These are phyloP conservation scores for Candida broadrunensis DNA, from an alignment of 805 yeast genomes.

Conservation along the genomic window DNA sequence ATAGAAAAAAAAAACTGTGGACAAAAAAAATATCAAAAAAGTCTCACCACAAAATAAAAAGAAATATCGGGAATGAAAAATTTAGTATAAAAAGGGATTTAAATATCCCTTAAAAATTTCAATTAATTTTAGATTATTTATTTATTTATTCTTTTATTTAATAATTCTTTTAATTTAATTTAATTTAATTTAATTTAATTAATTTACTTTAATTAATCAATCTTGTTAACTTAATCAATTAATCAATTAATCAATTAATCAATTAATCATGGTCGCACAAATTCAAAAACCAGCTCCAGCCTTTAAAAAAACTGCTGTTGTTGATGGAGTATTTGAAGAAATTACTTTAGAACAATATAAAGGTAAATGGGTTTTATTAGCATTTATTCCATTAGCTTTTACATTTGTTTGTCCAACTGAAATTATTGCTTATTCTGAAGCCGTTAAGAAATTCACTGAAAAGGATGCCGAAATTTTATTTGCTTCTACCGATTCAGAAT, in stretches of 20 bases:
- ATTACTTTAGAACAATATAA: conserved; percentile 90
- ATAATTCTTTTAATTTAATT: neutral
- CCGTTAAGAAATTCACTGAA: conserved; percentile 82
- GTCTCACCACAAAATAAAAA: neutral
- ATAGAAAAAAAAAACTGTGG: no score
- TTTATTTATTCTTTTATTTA: neutral
- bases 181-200: no score
- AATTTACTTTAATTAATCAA: no score
- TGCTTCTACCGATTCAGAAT: conserved; percentile 98
- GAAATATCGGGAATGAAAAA: neutral
- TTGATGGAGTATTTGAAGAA: conserved; percentile 95
- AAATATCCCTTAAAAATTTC: neutral
- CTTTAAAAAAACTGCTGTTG: conserved; percentile 95
- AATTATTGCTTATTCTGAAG: conserved; percentile 97
- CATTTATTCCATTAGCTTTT: conserved; percentile 98
- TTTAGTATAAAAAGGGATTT: neutral
- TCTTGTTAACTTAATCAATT: no score
- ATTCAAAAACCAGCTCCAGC: conserved; percentile 96
- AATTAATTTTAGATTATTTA: neutral
- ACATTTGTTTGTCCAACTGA: conserved; percentile 99
- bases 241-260: no score
- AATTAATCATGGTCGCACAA: conserved; percentile 72
- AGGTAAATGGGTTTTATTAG: conserved; percentile 97
- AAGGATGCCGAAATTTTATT: conserved; percentile 87
- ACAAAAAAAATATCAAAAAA: neutral